phyloP scores from a whole-genome alignment of 2,329 filamentous ascomycete genomes.

The Eurotiales sp. region DNA sequence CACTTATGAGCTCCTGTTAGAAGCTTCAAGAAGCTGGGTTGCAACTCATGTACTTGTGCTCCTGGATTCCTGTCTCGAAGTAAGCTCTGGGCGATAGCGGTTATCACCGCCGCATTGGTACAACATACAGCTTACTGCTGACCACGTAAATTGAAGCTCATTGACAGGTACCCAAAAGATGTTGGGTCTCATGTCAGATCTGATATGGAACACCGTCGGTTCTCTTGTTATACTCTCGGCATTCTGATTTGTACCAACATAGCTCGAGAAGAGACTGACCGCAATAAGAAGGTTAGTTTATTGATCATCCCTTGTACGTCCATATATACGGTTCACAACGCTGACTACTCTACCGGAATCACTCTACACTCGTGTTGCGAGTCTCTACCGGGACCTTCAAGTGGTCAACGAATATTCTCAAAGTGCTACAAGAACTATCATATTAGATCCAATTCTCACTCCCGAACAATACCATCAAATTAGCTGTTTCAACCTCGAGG shows the following conservation, averaged over 20 bases:
- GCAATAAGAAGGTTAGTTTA: slow-evolving; percentile 34
- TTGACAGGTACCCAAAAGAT: slow-evolving; percentile 33
- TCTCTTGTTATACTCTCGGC: slow-evolving; percentile 69
- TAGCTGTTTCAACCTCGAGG: slow-evolving; percentile 9
- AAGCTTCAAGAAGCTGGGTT: background rate
- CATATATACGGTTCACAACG: too few relatives aligned
- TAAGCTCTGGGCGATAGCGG: background rate
- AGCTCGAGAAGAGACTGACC: slow-evolving; percentile 45
- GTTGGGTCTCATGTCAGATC: slow-evolving; percentile 22
- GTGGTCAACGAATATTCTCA: background rate
- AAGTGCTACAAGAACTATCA: background rate
- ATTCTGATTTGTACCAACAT: slow-evolving; percentile 44
- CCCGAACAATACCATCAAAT: background rate
- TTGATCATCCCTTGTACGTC: background rate
- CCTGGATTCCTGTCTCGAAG: background rate
- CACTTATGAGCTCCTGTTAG: slow-evolving; percentile 4
- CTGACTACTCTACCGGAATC: background rate
- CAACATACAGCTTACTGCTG: background rate
- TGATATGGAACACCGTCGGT: slow-evolving; percentile 56
- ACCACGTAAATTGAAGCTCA: slow-evolving; percentile 40
- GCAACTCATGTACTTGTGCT: background rate
- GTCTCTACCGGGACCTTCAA: background rate
- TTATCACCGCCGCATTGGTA: background rate
- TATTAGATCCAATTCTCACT: background rate
- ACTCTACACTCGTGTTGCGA: background rate